Base-by-base conservation (phyloP, 768 basidiomycete species). In the Mycena maculata region DNA sequence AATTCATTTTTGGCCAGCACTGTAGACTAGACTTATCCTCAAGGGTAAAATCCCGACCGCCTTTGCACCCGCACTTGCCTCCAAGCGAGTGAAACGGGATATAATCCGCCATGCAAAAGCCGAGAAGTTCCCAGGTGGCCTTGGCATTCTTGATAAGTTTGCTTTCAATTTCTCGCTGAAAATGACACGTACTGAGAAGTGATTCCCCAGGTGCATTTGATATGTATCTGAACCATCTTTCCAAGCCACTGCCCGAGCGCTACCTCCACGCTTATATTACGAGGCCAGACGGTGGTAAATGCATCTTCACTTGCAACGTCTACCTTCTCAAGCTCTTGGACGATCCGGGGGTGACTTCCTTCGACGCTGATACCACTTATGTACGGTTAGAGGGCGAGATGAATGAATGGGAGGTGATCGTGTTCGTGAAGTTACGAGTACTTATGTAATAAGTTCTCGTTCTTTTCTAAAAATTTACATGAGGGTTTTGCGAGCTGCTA, bases 1-100 rank as follows among this genome's bases (percentile, higher is more conserved):
- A 15, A 31, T 10, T n/a, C 3, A 13, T 41, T 27, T 31, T 4
- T 16, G n/a, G n/a, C 73, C 23, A 73, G 41, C 68, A 1, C 54
- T 36, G n/a, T 52, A 63, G 33, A 66, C 48, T 11, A 27, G n/a
- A 36, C 18, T 39, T 13, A 9, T 50, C 16, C 41, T 59, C 18
- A 22, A 49, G 4, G 67, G 56, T 2, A 38, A 63, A 18, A 54
- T n/a, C 13, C 62, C 41, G 20, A 20, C 9, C 31, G 18, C 18
- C 2, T 33, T 33, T 52, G 2, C 12, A 11, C 20, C 49, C 20
- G 49, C 49, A 2, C 49, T 52, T 1, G 2, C 27, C 49, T 16
- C 7, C n/a, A 33, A 52, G 13, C 49, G 49, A 5, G 49, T 52
- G 11, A 52, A 52, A 28, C 16, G 49, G 16, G 31, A 52, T 31